These are phyloP conservation scores for Lagenidium giganteum DNA, from an alignment of 352 stramenopile genomes.

Conservation along the genomic window DNA sequence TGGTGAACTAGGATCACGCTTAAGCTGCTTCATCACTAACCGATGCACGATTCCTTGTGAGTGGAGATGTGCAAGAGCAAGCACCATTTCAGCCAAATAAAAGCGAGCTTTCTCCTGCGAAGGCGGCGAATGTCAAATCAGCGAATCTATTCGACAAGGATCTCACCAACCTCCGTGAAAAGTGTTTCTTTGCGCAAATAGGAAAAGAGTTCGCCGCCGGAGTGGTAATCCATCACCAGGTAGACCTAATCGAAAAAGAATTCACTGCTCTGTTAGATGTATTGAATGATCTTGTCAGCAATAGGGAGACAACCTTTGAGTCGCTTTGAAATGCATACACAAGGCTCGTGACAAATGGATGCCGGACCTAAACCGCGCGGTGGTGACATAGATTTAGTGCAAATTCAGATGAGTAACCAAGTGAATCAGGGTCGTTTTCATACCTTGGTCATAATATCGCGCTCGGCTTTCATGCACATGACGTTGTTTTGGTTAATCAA, in stretches of 20 bases:
- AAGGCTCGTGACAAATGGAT: slow-evolving; percentile 78
- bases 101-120: slow-evolving; percentile 59
- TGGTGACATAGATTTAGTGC: background rate
- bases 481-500: slow-evolving; percentile 65
- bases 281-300: background rate
- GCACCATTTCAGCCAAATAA: slow-evolving; percentile 82
- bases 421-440: too few species aligned
- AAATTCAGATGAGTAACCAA: background rate
- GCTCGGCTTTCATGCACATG: slow-evolving; percentile 63
- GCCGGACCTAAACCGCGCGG: slow-evolving; percentile 40
- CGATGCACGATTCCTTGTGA: slow-evolving; percentile 78
- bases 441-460: slow-evolving; percentile 74
- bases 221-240: slow-evolving; percentile 66
- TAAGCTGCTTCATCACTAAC: slow-evolving; percentile 18
- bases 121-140: background rate
- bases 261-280: background rate
- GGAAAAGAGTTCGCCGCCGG: slow-evolving; percentile 73
- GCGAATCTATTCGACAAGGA: background rate
- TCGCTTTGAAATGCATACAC: slow-evolving; percentile 80
- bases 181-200: slow-evolving; percentile 60
- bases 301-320: slow-evolving; percentile 59
- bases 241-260: slow-evolving; percentile 27
- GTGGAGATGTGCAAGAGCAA: slow-evolving; percentile 80
- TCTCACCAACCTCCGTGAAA: slow-evolving; percentile 48
- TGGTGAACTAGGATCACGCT: background rate